Evolutionary conservation across 176 grass and related monocot genomes (phyloP), one percentile per base, ranked within the genome.

Genomic region (Tillandsia fasciculata): DNA sequence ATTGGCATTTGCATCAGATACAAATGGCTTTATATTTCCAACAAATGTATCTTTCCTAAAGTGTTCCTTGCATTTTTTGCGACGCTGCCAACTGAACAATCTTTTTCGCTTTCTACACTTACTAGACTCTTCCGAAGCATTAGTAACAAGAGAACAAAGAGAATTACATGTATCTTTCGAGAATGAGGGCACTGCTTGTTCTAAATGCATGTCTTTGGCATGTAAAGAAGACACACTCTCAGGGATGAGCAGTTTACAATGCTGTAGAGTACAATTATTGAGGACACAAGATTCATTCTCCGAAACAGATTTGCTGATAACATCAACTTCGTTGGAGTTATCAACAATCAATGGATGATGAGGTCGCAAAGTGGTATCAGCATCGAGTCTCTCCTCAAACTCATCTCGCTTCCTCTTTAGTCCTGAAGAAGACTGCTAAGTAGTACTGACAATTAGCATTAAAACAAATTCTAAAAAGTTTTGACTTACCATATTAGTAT

Each of bases 11-110:
- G 11, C 28, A 59, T 61, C 70, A 58, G 53, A 72, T 22, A 47
- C 54, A 27, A 3, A 63, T 61, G 33, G 28, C n/a, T 63, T 48
- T 20, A 52, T 28, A 10, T 3, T 49, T 49, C 11, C n/a, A 48
- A 10, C 10, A 61, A 42, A 63, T 61, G 49, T 50, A 63, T 47
- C 13, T 50, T 64, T 12, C 63, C 58, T 18, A 73, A 11, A 59
- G 54, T 59, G 14, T 58, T 15, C 52, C 33, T 73, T 73, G 2
- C 11, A 9, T 33, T 63, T 73, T 63, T 48, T 73, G 4, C 29
- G 42, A 24, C 71, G 71, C 49, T 73, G 71, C 71, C 71, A 73
- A 12, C 71, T 63, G 22, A 49, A 73, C 11, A 73, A 50, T 64
- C 71, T 73, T 63, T 57, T 14, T 12, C 22, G 33, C 4, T 63